Base-by-base conservation (phyloP, 257 asterid species). In the Verbena officinalis region DNA sequence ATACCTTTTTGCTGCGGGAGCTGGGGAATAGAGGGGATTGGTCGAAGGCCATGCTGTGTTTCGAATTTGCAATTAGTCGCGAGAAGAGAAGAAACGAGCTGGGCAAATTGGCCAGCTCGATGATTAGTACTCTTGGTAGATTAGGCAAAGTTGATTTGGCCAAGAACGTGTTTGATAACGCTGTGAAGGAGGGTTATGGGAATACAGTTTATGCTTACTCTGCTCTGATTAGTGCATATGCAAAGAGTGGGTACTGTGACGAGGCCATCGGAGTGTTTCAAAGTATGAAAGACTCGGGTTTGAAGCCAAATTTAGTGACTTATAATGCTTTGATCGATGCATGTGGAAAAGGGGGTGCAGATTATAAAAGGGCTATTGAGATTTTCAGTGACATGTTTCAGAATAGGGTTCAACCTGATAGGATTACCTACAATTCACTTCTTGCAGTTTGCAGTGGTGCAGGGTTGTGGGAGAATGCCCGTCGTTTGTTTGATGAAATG, bases 311-410 rank as follows among this genome's bases (percentile, higher is more conserved):
- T 84, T 73, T 90, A 48, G 89, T 93, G 4, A 93, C 99, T 13
- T 93, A 86, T 9, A 90, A 93, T 70, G 95, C 99, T 3, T 51
- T 93, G 45, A 93, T 93, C 21, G 96, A 93, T 76, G 97, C 99
- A 0, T 93, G 99, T 73, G 96, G 95, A 0, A 93, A 93, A 80
- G 97, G 99, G 63, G 99, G 99, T 53, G 96, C 90, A 1, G 94
- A 84, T 80, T 87, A 82, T 81, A 84, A 59, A 67, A 82, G 90
- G 86, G 99, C 99, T n/a, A 75, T 75, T 1, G 83, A 74, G 61
- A 75, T 87, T 69, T 90, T 87, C 30, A 80, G 83, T 45, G 95
- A 93, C 22, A 87, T 93, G 96, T 55, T 84, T 67, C 70, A 63
- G 33, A 90, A 78, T 24, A 83, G 96, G 55, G 92, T 93, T 43